A percentile compares a stretch with the other conserved stretches of the same genome.
Conservation (phyloP, 768 basidiomycete genomes). For the Auricularia sp. region DNA sequence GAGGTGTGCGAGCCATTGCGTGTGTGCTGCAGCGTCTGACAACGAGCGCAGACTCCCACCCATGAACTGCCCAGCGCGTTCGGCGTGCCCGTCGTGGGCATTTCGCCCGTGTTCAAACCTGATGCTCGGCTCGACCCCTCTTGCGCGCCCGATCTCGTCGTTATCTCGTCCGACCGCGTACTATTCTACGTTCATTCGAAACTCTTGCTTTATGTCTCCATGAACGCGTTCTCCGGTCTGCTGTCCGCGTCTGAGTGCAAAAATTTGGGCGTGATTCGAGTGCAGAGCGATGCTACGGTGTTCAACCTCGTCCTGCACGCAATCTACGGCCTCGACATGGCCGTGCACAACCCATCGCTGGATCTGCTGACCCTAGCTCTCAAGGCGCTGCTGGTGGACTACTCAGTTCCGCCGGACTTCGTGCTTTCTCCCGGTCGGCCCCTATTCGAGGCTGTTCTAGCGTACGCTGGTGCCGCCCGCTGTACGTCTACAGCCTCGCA, state of each 20-base stretch:
- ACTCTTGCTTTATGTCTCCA: conserved; percentile 15
- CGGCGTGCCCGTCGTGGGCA: too few relatives aligned
- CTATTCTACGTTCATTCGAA: conserved; percentile 24
- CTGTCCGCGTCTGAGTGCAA: too few relatives aligned
- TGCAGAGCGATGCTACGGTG: too few relatives aligned
- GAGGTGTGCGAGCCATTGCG: too few relatives aligned
- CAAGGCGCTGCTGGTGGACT: conserved; percentile 2
- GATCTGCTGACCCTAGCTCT: conserved; percentile 5
- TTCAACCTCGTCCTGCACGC: background rate
- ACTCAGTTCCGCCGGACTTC: background rate
- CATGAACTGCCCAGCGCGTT: too few relatives aligned
- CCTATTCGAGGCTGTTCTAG: conserved; percentile 23
- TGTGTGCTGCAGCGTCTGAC: too few relatives aligned
- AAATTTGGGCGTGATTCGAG: too few relatives aligned
- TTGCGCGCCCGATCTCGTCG: conserved; percentile 15
- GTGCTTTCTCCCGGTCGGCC: conserved; percentile 22
- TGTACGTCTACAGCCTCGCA: conserved; percentile 57
- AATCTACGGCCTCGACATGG: background rate
- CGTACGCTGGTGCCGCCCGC: conserved; percentile 23
- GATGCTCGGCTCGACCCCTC: too few relatives aligned
- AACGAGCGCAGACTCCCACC: too few relatives aligned
- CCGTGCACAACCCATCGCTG: background rate
- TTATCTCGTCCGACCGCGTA: conserved; percentile 21
- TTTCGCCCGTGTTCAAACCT: too few relatives aligned
- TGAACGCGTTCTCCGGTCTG: conserved; percentile 10